Evolutionary conservation across 805 yeast species (phyloP).

Genomic region (Jamesozyma jinghongensis): DNA sequence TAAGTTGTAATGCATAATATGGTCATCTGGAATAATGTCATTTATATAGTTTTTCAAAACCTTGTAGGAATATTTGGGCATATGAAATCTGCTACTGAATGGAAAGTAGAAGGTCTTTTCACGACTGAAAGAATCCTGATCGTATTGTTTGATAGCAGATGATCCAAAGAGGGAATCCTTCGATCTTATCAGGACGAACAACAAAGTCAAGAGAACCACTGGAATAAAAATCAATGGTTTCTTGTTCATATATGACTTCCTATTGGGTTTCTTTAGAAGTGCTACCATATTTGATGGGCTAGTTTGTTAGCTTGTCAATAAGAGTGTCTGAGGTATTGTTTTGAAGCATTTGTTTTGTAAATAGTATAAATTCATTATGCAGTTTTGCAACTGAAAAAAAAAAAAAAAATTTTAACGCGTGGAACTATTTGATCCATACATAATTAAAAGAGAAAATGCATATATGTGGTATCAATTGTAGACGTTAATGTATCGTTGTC

Average conservation of each 20-base stretch:
- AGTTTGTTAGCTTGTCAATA: no score
- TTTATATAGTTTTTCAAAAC: conserved; percentile 13
- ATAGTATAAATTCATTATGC: no score
- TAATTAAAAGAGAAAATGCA: no score
- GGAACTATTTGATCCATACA: no score
- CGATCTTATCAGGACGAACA: not conserved
- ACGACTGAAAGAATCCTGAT: not conserved
- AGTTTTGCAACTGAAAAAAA: no score
- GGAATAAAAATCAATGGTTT: not conserved
- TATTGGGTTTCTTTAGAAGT: no score
- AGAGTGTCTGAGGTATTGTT: no score
- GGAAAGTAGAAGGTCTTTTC: conserved; percentile 21
- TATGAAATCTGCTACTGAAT: conserved; percentile 12
- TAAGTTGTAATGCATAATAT: conserved; percentile 69
- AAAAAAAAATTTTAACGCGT: no score
- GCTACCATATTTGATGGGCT: no score
- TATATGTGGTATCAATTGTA: no score
- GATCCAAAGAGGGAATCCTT: not conserved
- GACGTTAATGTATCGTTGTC: no score
- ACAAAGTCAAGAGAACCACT: not conserved
- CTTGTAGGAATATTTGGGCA: conserved; percentile 36
- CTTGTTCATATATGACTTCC: not conserved
- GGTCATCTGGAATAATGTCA: conserved; percentile 49
- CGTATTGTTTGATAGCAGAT: not conserved
- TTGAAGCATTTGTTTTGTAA: no score